Conservation (phyloP, 2,329 filamentous ascomycete genomes). For the Alternaria sp. region DNA sequence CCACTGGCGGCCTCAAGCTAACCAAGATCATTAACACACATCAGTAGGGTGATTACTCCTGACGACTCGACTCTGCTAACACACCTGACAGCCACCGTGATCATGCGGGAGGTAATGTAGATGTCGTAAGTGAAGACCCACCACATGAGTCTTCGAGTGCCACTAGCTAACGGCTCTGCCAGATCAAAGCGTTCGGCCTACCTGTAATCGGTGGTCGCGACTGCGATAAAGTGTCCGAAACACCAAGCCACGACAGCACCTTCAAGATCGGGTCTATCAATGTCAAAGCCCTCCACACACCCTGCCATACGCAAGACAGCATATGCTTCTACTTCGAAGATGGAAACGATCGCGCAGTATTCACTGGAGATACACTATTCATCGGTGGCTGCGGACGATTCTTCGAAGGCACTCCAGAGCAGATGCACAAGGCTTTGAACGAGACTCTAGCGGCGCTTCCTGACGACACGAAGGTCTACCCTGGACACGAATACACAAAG, state of each 20-base stretch:
- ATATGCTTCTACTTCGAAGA: constrained; percentile 96
- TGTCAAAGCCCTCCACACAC: constrained; percentile 90
- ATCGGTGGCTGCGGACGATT: constrained; percentile 94
- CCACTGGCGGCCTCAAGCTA: constrained; percentile 78
- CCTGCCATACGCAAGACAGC: constrained; percentile 97
- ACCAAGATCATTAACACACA: constrained; percentile 95
- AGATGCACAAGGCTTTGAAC: constrained; percentile 93
- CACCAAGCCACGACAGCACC: constrained; percentile 75
- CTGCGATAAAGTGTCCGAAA: constrained; percentile 80
- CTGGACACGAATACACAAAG: constrained; percentile 98
- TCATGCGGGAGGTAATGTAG: constrained; percentile 89
- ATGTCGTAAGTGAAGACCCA: constrained; percentile 67
- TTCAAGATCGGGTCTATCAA: constrained; percentile 86
- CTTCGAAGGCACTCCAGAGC: constrained; percentile 86
- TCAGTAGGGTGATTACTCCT: constrained; percentile 69
- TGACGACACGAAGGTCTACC: constrained; percentile 91
- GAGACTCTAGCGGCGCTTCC: constrained; percentile 81
- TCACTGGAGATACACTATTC: constrained; percentile 96
- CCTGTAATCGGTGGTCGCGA: constrained; percentile 88
- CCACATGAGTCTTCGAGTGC: not conserved
- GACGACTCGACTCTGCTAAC: constrained; percentile 8
- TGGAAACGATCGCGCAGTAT: constrained; percentile 77
- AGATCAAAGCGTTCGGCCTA: constrained; percentile 69
- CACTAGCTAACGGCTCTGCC: not conserved
- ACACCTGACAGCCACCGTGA: constrained; percentile 78